Conservation (phyloP, 2,329 filamentous ascomycete species). For the Fonsecaea pugnacius region DNA sequence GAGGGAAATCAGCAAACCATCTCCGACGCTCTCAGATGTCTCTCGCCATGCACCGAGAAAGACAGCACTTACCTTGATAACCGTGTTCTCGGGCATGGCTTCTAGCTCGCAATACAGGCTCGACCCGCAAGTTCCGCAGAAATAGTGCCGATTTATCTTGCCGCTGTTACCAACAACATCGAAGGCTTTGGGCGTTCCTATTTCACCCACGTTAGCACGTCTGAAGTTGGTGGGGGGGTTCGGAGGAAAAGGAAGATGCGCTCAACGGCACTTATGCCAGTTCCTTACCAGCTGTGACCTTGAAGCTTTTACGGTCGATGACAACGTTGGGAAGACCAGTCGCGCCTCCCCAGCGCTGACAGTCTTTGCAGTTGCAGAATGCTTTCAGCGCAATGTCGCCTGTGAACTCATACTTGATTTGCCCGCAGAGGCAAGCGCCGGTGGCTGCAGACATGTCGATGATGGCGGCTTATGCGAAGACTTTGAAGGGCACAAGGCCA, state of each 20-base stretch:
- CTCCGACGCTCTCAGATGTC: neutral
- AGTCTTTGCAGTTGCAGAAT: slow-evolving; percentile 60
- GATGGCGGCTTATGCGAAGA: neutral
- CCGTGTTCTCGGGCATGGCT: slow-evolving; percentile 56
- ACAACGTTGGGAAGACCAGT: slow-evolving; percentile 59
- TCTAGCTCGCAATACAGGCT: slow-evolving; percentile 59
- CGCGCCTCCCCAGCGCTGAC: slow-evolving; percentile 57
- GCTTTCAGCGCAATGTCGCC: slow-evolving; percentile 51
- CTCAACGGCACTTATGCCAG: neutral
- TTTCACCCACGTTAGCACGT: neutral
- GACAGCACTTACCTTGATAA: slow-evolving; percentile 40
- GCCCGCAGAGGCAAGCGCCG: slow-evolving; percentile 45
- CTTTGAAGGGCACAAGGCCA: neutral
- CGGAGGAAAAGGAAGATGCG: neutral
- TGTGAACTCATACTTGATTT: slow-evolving; percentile 43
- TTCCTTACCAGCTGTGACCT: slow-evolving; percentile 51
- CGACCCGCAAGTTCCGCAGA: slow-evolving; percentile 59
- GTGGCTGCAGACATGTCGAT: slow-evolving; percentile 31
- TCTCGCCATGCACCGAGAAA: neutral
- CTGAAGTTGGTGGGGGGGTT: neutral
- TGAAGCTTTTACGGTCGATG: slow-evolving; percentile 54
- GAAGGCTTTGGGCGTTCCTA: slow-evolving; percentile 51
- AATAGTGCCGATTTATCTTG: slow-evolving; percentile 61
- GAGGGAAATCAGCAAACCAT: neutral
- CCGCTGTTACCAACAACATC: slow-evolving; percentile 55